phyloP scores from a whole-genome alignment of 208 protist species.

The Polymyxa betae region DNA sequence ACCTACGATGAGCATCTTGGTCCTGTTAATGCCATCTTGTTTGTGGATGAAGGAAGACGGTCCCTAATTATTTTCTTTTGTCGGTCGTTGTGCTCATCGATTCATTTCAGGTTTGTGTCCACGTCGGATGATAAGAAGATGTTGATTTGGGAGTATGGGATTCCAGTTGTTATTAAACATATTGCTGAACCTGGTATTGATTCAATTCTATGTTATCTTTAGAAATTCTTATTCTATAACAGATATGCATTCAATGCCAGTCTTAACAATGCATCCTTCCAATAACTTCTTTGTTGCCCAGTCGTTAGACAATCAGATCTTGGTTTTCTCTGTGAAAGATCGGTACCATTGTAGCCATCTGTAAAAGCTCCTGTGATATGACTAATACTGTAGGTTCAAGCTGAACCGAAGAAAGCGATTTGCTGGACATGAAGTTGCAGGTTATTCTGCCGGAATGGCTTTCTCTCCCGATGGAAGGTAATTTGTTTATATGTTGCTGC shows the following conservation, averaged over 20 bases:
- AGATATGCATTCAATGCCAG: slow-evolving; percentile 84
- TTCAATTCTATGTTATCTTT: neutral
- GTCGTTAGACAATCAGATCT: slow-evolving; percentile 92
- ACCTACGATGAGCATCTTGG: slow-evolving; percentile 94
- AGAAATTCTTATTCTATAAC: neutral
- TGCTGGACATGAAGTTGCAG: slow-evolving; percentile 85
- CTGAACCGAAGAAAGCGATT: slow-evolving; percentile 84
- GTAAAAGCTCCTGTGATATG: slow-evolving; percentile 71
- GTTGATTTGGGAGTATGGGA: slow-evolving; percentile 92
- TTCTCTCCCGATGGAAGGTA: slow-evolving; percentile 83
- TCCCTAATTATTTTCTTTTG: neutral
- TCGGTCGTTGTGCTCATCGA: neutral
- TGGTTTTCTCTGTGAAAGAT: slow-evolving; percentile 82
- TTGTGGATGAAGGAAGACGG: slow-evolving; percentile 25
- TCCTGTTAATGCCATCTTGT: slow-evolving; percentile 64
- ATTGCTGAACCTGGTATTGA: slow-evolving; percentile 84
- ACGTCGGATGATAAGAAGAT: slow-evolving; percentile 92
- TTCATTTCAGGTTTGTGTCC: slow-evolving; percentile 82
- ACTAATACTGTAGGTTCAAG: slow-evolving; percentile 53
- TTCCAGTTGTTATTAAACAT: slow-evolving; percentile 92
- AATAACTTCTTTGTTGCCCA: slow-evolving; percentile 81
- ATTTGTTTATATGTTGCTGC: neutral
- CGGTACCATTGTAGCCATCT: slow-evolving; percentile 81
- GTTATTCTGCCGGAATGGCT: slow-evolving; percentile 84
- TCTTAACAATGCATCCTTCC: slow-evolving; percentile 82